Conservation (phyloP, 305 asterid genomes). For the Fraxinus greggii region DNA sequence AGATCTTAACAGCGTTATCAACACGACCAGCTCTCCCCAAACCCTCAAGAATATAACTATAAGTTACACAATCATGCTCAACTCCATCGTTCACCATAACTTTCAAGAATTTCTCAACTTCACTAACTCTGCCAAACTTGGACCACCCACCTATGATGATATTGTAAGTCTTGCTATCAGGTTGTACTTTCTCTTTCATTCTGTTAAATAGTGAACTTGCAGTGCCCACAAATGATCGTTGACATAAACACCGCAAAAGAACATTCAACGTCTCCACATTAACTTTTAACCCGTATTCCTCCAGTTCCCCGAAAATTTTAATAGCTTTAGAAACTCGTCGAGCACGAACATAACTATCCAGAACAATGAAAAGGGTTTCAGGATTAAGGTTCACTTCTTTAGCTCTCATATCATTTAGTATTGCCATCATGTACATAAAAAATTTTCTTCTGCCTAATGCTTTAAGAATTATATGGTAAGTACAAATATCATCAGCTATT, state of each 20-base stretch:
- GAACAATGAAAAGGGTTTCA: slow-evolving; percentile 52
- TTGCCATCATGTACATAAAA: slow-evolving; percentile 56
- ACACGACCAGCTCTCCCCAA: slow-evolving; percentile 69
- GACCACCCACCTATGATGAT: slow-evolving; percentile 79
- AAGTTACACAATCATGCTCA: slow-evolving; percentile 58
- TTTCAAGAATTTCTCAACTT: slow-evolving; percentile 58
- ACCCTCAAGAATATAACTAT: slow-evolving; percentile 60
- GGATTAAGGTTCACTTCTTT: slow-evolving; percentile 42
- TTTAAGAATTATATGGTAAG: slow-evolving; percentile 49
- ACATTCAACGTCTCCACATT: slow-evolving; percentile 46
- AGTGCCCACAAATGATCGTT: slow-evolving; percentile 51
- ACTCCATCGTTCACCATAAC: slow-evolving; percentile 69
- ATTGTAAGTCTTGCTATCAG: slow-evolving; percentile 50
- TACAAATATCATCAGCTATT: slow-evolving; percentile 25
- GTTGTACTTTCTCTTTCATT: slow-evolving; percentile 51
- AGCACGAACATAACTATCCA: slow-evolving; percentile 68
- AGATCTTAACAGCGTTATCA: slow-evolving; percentile 56
- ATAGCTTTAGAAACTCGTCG: slow-evolving; percentile 59
- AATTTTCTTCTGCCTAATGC: slow-evolving; percentile 80
- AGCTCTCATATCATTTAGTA: slow-evolving; percentile 49
- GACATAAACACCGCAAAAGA: slow-evolving; percentile 55
- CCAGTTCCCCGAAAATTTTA: slow-evolving; percentile 49
- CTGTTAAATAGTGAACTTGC: slow-evolving; percentile 58
- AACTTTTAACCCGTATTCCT: slow-evolving; percentile 47
- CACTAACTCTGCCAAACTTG: slow-evolving; percentile 59